Percentiles rank a stretch among this genome's conserved stretches.
These are phyloP conservation scores for Penicillium herquei DNA, from an alignment of 495 filamentous ascomycete genomes.

Conservation along the genomic window DNA sequence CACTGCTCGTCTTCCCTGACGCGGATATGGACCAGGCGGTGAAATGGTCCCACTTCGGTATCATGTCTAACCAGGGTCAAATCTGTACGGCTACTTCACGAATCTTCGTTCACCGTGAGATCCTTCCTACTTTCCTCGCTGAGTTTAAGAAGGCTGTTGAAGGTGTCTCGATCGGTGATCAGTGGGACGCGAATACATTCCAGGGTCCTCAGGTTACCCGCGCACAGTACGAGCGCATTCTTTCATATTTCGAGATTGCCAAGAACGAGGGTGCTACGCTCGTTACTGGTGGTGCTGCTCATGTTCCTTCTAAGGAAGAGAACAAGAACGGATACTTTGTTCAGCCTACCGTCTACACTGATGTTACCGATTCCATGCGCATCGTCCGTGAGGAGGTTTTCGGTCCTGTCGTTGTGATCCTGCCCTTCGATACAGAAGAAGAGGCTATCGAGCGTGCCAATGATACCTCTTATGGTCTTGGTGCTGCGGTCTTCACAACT, in stretches of 20 bases:
- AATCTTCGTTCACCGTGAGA: slow-evolving; percentile 72
- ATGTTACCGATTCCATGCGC: slow-evolving; percentile 64
- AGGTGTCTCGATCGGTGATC: slow-evolving; percentile 70
- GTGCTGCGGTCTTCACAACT: slow-evolving; percentile 79
- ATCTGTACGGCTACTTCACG: slow-evolving; percentile 87
- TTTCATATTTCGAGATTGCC: slow-evolving; percentile 75
- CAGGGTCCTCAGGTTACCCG: slow-evolving; percentile 89
- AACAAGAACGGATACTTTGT: slow-evolving; percentile 63
- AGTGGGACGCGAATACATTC: slow-evolving; percentile 68
- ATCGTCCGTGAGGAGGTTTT: slow-evolving; percentile 79
- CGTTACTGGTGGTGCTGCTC: slow-evolving; percentile 66
- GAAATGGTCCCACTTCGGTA: slow-evolving; percentile 77
- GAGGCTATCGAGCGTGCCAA: slow-evolving; percentile 83
- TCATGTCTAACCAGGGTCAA: slow-evolving; percentile 76
- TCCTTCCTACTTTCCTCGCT: slow-evolving; percentile 74
- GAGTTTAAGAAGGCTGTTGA: slow-evolving; percentile 66
- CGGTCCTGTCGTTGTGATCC: slow-evolving; percentile 82
- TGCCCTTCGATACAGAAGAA: slow-evolving; percentile 76
- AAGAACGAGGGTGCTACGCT: slow-evolving; percentile 81
- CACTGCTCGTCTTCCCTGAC: slow-evolving; percentile 80
- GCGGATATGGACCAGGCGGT: slow-evolving; percentile 82
- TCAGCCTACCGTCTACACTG: slow-evolving; percentile 68
- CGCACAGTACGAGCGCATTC: slow-evolving; percentile 75
- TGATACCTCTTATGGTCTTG: slow-evolving; percentile 82
- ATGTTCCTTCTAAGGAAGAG: slow-evolving; percentile 51